Base-by-base conservation (phyloP, 208 protist species). In the Herpetomonas samuelpessoai region DNA sequence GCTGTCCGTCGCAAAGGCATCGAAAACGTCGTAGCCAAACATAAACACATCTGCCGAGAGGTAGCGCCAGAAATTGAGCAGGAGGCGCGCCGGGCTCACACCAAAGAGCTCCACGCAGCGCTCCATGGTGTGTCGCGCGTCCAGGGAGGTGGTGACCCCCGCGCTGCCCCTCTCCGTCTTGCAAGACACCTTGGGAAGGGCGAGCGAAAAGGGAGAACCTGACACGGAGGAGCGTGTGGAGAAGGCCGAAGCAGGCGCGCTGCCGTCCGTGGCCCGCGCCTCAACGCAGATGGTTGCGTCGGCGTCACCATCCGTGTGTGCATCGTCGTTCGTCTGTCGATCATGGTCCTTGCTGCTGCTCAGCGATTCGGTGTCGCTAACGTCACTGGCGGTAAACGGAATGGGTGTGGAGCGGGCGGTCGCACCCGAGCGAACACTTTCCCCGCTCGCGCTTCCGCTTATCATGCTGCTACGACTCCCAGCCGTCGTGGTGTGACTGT, bases 1-100 rank as follows among this genome's bases (percentile, higher is more conserved):
- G 38, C 19, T 41, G 35, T 41, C 35, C 9, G 35, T 18, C 9
- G 71, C 71, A 54, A 89, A 89, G 9, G 56, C 70, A 35, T 89
- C 73, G 1, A 62, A 58, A 1, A 86, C 64, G 55, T 67, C 56
- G 59, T 86, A 89, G 10, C 78, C 82, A 35, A 27, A 44, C 12
- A 71, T 12, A 62, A 89, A 85, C 0, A 57, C 41, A 44, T 86
- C 69, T 0, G 55, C 47, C 6, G 72, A 74, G 41, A 81, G 65
- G 28, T 77, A 77, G 12, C 62, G 44, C 82, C 82, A 89, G 35
- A 89, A 66, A 38, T 73, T 71, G 10, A 85, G 39, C 39, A 89
- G 45, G 4, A 79, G 58, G 24, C 72, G 62, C 1, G 62, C 68
- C n/a, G 63, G 61, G 0, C 61, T 68, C 0, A 58, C 68, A 0